phyloP scores from a whole-genome alignment of 164 flowering plant genomes.

The Nelumbo lutea region DNA sequence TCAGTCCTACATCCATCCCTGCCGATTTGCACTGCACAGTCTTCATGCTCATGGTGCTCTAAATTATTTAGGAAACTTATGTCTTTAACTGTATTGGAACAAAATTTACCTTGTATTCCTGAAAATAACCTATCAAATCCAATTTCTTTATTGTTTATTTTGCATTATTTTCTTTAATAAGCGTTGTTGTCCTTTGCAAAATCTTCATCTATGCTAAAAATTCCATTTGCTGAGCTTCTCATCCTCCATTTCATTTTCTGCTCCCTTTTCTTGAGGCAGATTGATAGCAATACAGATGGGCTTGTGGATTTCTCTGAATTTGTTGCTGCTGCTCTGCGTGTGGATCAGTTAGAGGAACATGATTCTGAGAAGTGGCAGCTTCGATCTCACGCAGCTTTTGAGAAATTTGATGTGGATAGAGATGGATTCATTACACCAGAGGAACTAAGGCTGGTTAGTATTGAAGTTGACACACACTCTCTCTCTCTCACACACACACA shows the following conservation, averaged over 20 bases:
- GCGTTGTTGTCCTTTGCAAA: neutral
- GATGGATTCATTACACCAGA: constrained; percentile 96
- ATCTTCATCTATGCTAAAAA: neutral
- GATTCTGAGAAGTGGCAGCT: constrained; percentile 79
- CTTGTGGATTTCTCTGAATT: constrained; percentile 92
- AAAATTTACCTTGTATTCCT: neutral
- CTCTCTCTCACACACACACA: neutral
- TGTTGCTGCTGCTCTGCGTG: constrained; percentile 93
- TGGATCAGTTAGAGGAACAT: constrained; percentile 89
- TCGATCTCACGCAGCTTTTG: constrained; percentile 84
- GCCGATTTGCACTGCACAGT: no score
- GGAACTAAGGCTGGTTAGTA: constrained; percentile 70
- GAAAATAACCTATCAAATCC: neutral
- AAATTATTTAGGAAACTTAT: no score
- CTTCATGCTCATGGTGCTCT: no score
- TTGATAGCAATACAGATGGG: constrained; percentile 96
- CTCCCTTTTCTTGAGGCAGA: constrained; percentile 41
- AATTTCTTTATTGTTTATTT: neutral
- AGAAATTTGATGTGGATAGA: constrained; percentile 85
- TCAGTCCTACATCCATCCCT: no score
- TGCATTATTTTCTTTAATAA: neutral
- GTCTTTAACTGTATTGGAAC: no score
- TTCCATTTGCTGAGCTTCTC: neutral
- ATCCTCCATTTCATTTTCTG: neutral
- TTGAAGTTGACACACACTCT: neutral